Conservation (phyloP, 306 rosid species). For the Quercus mongolica region DNA sequence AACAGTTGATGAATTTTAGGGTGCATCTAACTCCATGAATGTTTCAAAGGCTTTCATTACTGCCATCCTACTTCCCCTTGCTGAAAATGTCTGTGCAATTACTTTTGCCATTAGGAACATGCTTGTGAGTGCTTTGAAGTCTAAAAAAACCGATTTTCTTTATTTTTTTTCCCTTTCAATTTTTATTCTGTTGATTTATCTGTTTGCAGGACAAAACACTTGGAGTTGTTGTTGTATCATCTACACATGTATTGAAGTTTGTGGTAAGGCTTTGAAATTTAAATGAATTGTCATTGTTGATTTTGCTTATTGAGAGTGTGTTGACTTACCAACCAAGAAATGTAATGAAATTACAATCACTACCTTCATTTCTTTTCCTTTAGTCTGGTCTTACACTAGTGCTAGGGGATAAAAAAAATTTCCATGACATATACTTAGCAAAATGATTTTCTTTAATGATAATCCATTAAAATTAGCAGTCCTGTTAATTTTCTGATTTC, state of each 20-base stretch:
- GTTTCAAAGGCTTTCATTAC: slow-evolving; percentile 86
- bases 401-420: no score
- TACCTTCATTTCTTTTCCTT: no score
- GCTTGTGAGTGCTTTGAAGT: slow-evolving; percentile 69
- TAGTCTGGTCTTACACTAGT: no score
- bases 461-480: no score
- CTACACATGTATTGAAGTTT: slow-evolving; percentile 94
- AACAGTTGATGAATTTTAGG: slow-evolving; percentile 40
- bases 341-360: no score
- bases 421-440: no score
- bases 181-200: slow-evolving; percentile 13
- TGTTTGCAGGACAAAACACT: slow-evolving; percentile 71
- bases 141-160: background rate
- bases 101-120: slow-evolving; percentile 94
- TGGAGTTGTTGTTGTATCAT: slow-evolving; percentile 95
- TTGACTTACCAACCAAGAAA: no score
- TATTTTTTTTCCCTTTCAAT: background rate
- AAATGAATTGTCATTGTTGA: background rate
- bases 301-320: no score
- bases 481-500: no score
- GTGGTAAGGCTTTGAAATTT: slow-evolving; percentile 60
- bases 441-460: no score
- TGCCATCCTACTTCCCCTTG: slow-evolving; percentile 88
- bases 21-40: slow-evolving; percentile 77
- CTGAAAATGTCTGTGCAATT: slow-evolving; percentile 81